phyloP scores from a whole-genome alignment of 1,284 basidiomycete species.

The Sphagnurus paluster region DNA sequence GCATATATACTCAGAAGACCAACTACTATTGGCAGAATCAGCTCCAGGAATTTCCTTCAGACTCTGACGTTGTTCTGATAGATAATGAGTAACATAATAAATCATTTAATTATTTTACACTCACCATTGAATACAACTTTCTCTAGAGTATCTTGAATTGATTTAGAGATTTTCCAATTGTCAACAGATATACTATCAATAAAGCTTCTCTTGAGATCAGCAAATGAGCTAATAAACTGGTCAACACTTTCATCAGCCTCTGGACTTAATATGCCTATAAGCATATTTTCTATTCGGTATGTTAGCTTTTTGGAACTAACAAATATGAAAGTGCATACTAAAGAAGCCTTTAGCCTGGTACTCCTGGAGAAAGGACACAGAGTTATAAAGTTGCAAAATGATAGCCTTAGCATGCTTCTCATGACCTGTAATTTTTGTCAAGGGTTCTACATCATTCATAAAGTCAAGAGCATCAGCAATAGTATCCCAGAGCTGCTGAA shows the following conservation, averaged over 20 bases:
- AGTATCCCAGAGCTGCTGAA: background rate
- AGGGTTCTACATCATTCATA: background rate
- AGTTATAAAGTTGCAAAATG: no score
- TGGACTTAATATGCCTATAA: background rate
- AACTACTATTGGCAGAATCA: background rate
- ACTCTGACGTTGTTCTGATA: background rate
- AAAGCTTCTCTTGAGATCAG: background rate
- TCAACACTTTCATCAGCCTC: background rate
- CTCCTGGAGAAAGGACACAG: background rate
- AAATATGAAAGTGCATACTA: background rate
- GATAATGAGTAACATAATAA: background rate
- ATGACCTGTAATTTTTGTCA: background rate
- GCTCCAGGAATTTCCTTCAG: background rate
- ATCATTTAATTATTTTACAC: background rate
- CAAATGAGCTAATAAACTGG: background rate
- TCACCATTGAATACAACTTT: background rate
- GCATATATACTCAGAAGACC: background rate
- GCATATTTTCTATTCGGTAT: background rate
- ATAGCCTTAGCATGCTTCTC: background rate
- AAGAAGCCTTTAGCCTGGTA: background rate
- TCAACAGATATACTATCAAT: background rate
- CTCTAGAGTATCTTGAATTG: background rate
- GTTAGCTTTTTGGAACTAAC: background rate
- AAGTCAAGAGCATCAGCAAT: background rate
- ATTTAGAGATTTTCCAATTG: background rate